Percentiles rank a stretch among this genome's conserved stretches.
phyloP scores from a whole-genome alignment of 352 stramenopile species.

The Globisporangium emineosum region DNA sequence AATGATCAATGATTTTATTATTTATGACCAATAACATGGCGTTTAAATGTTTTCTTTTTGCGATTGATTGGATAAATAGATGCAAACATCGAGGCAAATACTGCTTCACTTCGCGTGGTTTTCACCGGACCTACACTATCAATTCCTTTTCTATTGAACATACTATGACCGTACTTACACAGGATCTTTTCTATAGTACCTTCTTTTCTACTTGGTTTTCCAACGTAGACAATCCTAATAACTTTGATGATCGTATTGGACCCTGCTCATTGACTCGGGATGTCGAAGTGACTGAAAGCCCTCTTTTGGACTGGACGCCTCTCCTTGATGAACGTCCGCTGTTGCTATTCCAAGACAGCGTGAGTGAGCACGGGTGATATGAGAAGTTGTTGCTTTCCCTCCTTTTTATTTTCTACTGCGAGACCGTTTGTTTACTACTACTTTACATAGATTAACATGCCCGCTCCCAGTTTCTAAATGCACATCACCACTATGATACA shows the following conservation, averaged over 20 bases:
- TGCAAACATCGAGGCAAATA: background rate
- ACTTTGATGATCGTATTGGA: slow-evolving; percentile 25
- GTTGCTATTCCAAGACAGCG: slow-evolving; percentile 42
- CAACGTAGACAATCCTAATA: slow-evolving; percentile 26
- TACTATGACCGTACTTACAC: slow-evolving; percentile 30
- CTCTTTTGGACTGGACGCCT: slow-evolving; percentile 13
- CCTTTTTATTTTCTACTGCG: background rate
- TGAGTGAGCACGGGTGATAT: slow-evolving; percentile 39
- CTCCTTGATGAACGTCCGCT: slow-evolving; percentile 44
- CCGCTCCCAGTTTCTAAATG: too few relatives aligned
- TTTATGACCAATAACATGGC: slow-evolving; percentile 2
- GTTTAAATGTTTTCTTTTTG: background rate
- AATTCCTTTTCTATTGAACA: background rate
- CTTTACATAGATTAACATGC: background rate
- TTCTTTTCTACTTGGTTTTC: slow-evolving; percentile 36
- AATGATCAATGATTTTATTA: background rate
- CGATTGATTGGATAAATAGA: background rate
- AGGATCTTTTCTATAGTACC: slow-evolving; percentile 36
- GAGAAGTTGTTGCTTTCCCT: slow-evolving; percentile 16
- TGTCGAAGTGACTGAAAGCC: slow-evolving; percentile 2
- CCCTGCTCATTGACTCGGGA: slow-evolving; percentile 19
- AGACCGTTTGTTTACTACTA: too few relatives aligned
- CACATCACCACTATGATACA: too few relatives aligned
- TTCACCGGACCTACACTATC: background rate
- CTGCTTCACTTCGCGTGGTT: background rate